Conservation (phyloP, 1,284 basidiomycete species). For the Austroboletus olivaceoglutinosus region DNA sequence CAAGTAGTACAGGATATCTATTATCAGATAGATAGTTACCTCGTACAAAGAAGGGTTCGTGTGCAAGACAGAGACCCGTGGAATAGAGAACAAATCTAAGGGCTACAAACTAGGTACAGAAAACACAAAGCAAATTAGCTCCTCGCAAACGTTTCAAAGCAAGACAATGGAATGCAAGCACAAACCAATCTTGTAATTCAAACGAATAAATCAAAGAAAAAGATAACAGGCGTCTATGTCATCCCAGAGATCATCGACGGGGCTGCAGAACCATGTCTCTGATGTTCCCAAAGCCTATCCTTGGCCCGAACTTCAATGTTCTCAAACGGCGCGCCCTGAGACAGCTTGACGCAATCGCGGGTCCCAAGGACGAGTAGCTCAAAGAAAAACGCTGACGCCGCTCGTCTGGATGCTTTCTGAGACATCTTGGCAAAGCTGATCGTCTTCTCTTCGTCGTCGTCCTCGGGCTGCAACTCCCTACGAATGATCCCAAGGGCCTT, state of each 20-base stretch:
- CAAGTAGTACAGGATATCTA: too few species aligned
- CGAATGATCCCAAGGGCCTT: constrained; percentile 86
- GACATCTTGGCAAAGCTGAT: constrained; percentile 33
- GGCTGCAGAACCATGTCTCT: constrained; percentile 50
- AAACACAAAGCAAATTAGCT: not conserved
- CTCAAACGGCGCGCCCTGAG: constrained; percentile 74
- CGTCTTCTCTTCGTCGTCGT: constrained; percentile 67
- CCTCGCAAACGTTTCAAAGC: not conserved
- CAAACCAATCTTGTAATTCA: not conserved
- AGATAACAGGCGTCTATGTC: constrained; percentile 14
- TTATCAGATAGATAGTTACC: too few species aligned
- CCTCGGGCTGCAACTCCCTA: constrained; percentile 66
- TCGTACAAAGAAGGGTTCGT: too few species aligned
- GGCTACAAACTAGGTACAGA: not conserved
- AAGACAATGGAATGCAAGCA: not conserved
- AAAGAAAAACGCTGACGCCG: constrained; percentile 96
- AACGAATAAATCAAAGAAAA: constrained; percentile 1
- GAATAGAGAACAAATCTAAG: not conserved
- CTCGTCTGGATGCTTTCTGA: constrained; percentile 79
- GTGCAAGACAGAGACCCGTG: not conserved
- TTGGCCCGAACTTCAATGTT: constrained; percentile 86
- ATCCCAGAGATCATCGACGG: constrained; percentile 42
- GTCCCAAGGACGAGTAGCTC: constrained; percentile 94
- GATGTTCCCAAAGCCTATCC: constrained; percentile 78
- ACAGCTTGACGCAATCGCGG: constrained; percentile 81